Conservation (phyloP, 805 yeast genomes). For the Torulaspora indica region DNA sequence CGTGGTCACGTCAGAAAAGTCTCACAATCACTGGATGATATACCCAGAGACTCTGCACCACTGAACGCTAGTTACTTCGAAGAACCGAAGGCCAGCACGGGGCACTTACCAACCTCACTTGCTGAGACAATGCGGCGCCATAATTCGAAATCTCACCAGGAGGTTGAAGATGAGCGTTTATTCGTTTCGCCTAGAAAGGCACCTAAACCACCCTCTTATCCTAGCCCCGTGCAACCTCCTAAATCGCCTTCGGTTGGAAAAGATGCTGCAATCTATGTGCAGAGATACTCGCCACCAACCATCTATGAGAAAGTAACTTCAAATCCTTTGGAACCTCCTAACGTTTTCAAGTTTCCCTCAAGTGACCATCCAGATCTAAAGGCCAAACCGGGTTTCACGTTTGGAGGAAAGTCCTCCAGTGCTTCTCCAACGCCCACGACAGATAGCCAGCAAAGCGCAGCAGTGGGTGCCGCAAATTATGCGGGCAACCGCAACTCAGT, state of each 20-base stretch:
- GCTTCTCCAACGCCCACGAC: slow-evolving; percentile 8
- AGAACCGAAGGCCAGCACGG: neutral
- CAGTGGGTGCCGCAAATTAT: slow-evolving; percentile 2
- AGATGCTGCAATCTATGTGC: slow-evolving; percentile 8
- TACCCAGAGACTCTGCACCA: slow-evolving; percentile 11
- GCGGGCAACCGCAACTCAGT: slow-evolving; percentile 22
- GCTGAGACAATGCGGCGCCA: neutral
- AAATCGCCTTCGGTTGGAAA: slow-evolving; percentile 28
- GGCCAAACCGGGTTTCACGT: slow-evolving; percentile 7
- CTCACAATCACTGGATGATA: slow-evolving; percentile 25
- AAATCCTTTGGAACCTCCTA: slow-evolving; percentile 7
- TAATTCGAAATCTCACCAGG: slow-evolving; percentile 6
- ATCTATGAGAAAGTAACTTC: slow-evolving; percentile 23
- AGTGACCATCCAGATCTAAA: slow-evolving; percentile 7
- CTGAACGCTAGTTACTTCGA: neutral
- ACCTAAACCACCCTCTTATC: slow-evolving; percentile 59
- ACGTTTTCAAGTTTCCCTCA: slow-evolving; percentile 7
- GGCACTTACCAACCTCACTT: slow-evolving; percentile 15
- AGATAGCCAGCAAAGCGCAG: slow-evolving; percentile 3
- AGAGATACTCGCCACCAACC: slow-evolving; percentile 26
- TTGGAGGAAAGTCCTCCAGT: slow-evolving; percentile 5
- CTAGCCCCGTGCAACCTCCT: slow-evolving; percentile 41
- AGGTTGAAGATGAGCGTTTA: slow-evolving; percentile 24
- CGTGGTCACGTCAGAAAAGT: slow-evolving; percentile 20
- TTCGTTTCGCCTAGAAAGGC: slow-evolving; percentile 70